Evolutionary conservation across 75 land plant species (phyloP), one percentile per base, ranked within the genome.

Genomic region (Picea sitchensis): DNA sequence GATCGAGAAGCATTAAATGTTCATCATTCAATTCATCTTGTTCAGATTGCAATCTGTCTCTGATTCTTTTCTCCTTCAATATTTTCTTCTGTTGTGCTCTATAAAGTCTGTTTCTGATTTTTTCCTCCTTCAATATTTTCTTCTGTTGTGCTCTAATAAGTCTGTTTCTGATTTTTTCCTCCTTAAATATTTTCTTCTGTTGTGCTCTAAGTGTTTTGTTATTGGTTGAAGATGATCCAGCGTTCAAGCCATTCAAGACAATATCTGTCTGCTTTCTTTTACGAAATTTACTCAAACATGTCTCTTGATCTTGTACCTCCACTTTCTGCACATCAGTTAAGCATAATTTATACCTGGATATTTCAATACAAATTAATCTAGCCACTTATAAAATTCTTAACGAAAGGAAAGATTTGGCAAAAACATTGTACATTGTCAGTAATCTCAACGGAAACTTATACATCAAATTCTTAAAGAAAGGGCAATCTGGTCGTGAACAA

Each of bases 241-340:
- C n/a, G 11, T 71, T 71, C 23, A 71, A 44, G 26, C 74, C 36
- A 71, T 21, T 71, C 23, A 2, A 44, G 74, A 44, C n/a, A 41
- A 71, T 3, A 71, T 71, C 74, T 20, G 54, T 9, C 74, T 44
- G 74, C 74, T 44, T 71, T 71, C 74, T 71, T n/a, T 71, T 71
- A 71, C 11, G 13, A n/a, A 41, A 44, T 41, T 8, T 71, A 44
- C 11, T 44, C 21, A n/a, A 2, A 71, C 44, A 71, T 20, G 56
- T 23, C 26, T 71, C 74, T 71, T 47, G 23, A n/a, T 71, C 23
- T 71, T 71, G 73, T 44, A 9, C 44, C 26, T 44, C n/a, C n/a
- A 41, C 26, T 69, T 41, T n/a, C 74, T 71, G 54, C 74, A 71
- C 12, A 71, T 23, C 41, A 71, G 44, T 12, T 41, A 44, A 71